Evolutionary conservation across 257 asterid genomes (phyloP), one percentile per base, ranked within the genome.

Genomic region (Fraxinus excelsior): DNA sequence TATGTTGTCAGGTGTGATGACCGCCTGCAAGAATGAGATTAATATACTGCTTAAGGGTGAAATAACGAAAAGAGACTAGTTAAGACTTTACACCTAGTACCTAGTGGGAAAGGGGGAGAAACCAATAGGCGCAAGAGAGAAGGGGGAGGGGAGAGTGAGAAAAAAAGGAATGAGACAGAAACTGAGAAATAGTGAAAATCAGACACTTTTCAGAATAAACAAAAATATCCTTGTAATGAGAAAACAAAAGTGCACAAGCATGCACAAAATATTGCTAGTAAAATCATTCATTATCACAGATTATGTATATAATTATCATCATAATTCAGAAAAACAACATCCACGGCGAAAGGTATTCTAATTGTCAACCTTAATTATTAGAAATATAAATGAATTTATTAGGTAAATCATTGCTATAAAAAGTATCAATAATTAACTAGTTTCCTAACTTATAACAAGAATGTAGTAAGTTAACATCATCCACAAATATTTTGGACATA

Each of bases 1-100:
- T 85, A 95, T 11, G 91, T 86, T 67, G 81, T 75, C 73, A 88
- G 85, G 26, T 86, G 97, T 67, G 84, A 82, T 26, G 92, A 79
- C 70, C 97, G 91, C 85, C 99, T 95, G 85, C 81, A 81, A 80
- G 53, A 67, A 81, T 68, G 74, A 75, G 53, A 77, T 74, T 73
- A 82, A 40, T 35, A 74, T 42, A 65, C 66, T 12, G 76, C 19
- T 79, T 53, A 44, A 35, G 49, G 29, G 68, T 71, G 21, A 40
- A 40, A 40, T 40, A 9, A 40, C 14, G 14, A 40, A 40, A 40
- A 40, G 1, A 40, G 14, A 2, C 14, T 40, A 40, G 46, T 40
- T 40, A 14, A 42, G 23, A n/a, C n/a, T n/a, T n/a, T n/a, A 72
- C 68, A 62, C 32, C 64, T 65, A 35, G 46, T 7, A 67, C 60